Evolutionary conservation across 257 asterid species (phyloP).

Genomic region (Datura wrightii): DNA sequence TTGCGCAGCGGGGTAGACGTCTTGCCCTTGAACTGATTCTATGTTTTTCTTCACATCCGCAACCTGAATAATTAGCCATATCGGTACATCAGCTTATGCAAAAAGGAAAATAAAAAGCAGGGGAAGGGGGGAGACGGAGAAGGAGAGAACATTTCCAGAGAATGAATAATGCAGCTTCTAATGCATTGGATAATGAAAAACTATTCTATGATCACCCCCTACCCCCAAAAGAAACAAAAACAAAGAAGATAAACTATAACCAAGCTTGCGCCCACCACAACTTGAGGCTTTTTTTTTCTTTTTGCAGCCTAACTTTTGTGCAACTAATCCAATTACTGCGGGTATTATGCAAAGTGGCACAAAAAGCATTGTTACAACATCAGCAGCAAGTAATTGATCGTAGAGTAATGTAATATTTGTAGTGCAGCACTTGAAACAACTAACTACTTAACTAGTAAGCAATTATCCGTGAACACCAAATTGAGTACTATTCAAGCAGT

Average conservation of each 20-base stretch:
- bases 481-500: background rate
- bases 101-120: background rate
- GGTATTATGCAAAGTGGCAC: background rate
- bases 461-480: background rate
- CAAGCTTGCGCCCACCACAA: background rate
- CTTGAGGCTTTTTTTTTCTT: background rate
- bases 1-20: constrained; percentile 71
- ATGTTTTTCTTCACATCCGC: constrained; percentile 77
- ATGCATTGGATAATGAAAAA: background rate
- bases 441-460: background rate
- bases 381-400: constrained; percentile 1
- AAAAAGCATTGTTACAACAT: background rate
- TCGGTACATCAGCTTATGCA: constrained; percentile 26
- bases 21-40: constrained; percentile 74
- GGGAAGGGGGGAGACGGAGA: background rate
- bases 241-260: background rate
- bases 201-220: background rate
- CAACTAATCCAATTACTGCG: background rate
- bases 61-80: constrained; percentile 49
- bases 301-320: background rate
- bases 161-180: constrained; percentile 16
- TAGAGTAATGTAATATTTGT: background rate
- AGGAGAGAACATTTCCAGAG: background rate
- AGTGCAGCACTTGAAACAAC: background rate
- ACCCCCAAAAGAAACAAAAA: background rate